Evolutionary conservation across 2,329 filamentous ascomycete genomes (phyloP).

Genomic region (Calonectria henricotiae): DNA sequence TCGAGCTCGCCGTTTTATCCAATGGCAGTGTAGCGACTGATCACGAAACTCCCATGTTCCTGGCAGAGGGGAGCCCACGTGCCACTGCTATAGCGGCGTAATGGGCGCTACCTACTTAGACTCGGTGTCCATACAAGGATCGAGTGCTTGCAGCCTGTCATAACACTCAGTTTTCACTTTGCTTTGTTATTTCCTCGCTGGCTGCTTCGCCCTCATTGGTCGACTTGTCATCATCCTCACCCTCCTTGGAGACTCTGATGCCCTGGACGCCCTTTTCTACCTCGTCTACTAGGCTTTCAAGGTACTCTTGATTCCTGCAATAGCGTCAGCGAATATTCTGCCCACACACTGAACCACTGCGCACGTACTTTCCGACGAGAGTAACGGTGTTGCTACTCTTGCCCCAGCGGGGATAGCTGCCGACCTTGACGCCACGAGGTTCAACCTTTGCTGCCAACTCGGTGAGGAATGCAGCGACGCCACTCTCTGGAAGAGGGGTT

Average conservation of each 20-base stretch:
- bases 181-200: constrained; percentile 34
- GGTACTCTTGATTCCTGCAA: constrained; percentile 78
- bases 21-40: constrained; percentile 15
- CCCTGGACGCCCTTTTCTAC: constrained; percentile 85
- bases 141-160: neutral
- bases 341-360: constrained; percentile 15
- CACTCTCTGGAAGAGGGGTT: constrained; percentile 90
- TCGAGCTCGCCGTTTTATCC: constrained; percentile 19
- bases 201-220: constrained; percentile 44
- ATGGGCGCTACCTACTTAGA: constrained; percentile 2
- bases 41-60: constrained; percentile 25
- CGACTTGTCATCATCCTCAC: constrained; percentile 78
- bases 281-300: constrained; percentile 85
- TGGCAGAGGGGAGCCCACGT: constrained; percentile 16
- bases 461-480: constrained; percentile 86
- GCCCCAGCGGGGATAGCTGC: constrained; percentile 94
- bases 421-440: constrained; percentile 88
- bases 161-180: constrained; percentile 26
- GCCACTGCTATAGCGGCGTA: constrained; percentile 15
- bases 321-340: constrained; percentile 49
- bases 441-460: constrained; percentile 83
- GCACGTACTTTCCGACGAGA: constrained; percentile 76
- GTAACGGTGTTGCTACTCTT: constrained; percentile 92
- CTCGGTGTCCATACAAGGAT: constrained; percentile 32
- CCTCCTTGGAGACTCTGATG: constrained; percentile 78